phyloP scores from a whole-genome alignment of 2,329 filamentous ascomycete genomes.

The Claviceps fusiformis region DNA sequence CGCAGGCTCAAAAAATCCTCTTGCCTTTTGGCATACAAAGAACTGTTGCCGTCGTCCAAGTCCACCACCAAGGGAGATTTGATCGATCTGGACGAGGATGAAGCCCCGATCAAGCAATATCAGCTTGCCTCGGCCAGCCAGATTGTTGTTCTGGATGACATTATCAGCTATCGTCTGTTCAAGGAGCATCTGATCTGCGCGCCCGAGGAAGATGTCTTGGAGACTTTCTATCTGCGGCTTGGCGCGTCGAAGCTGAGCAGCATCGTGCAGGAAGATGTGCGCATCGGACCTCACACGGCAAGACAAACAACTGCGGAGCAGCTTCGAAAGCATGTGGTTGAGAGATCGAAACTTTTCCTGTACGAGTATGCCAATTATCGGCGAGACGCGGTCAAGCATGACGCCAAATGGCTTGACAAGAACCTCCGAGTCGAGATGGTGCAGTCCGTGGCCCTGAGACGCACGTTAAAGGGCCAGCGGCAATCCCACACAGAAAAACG shows the following conservation, averaged over 20 bases:
- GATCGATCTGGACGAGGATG: slow-evolving; percentile 43
- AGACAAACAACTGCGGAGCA: slow-evolving; percentile 57
- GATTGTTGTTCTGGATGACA: slow-evolving; percentile 75
- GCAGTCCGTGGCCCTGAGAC: slow-evolving; percentile 60
- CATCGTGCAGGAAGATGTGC: slow-evolving; percentile 65
- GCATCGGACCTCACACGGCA: slow-evolving; percentile 50
- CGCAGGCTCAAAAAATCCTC: slow-evolving; percentile 59
- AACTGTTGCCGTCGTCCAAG: slow-evolving; percentile 35
- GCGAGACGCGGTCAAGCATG: slow-evolving; percentile 67
- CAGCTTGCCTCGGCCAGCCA: slow-evolving; percentile 58
- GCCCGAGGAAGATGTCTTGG: slow-evolving; percentile 77
- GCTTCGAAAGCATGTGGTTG: slow-evolving; percentile 69
- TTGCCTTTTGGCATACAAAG: slow-evolving; percentile 74
- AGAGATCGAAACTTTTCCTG: slow-evolving; percentile 79
- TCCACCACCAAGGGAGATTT: slow-evolving; percentile 28
- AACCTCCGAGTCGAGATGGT: slow-evolving; percentile 69
- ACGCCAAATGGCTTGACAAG: slow-evolving; percentile 81
- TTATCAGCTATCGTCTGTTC: slow-evolving; percentile 79
- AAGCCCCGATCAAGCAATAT: slow-evolving; percentile 59
- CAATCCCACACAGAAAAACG: slow-evolving; percentile 61
- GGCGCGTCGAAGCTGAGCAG: slow-evolving; percentile 65
- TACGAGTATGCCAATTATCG: slow-evolving; percentile 61
- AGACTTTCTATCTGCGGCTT: slow-evolving; percentile 71
- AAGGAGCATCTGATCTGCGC: slow-evolving; percentile 72
- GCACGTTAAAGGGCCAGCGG: slow-evolving; percentile 57